phyloP scores from a whole-genome alignment of 1,139 yeast genomes.

The Candida mesenterica region DNA sequence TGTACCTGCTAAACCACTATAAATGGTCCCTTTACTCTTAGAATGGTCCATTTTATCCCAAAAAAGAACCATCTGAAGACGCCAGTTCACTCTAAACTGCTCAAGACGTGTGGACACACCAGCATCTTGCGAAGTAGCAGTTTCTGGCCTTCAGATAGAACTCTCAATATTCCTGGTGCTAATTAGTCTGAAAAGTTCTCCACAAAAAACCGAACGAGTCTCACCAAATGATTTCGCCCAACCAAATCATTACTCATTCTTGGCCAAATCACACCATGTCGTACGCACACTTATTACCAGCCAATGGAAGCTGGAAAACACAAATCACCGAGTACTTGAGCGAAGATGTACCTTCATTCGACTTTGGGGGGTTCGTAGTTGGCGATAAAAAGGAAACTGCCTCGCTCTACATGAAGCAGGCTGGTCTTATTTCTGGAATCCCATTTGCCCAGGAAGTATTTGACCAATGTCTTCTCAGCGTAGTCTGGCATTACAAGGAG shows the following conservation, averaged over 20 bases:
- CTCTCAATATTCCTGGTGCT: too few relatives aligned
- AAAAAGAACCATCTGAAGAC: too few relatives aligned
- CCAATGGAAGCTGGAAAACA: conserved; percentile 74
- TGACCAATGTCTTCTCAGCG: conserved; percentile 66
- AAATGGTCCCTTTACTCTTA: too few relatives aligned
- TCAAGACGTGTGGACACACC: too few relatives aligned
- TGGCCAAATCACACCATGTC: conserved; percentile 7
- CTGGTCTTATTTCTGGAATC: conserved; percentile 80
- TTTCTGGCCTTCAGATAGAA: too few relatives aligned
- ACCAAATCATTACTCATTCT: too few relatives aligned
- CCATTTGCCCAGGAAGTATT: conserved; percentile 90
- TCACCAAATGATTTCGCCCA: too few relatives aligned
- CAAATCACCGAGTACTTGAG: conserved; percentile 71
- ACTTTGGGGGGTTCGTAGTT: conserved; percentile 93
- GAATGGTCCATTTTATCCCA: too few relatives aligned
- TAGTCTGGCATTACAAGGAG: conserved; percentile 72
- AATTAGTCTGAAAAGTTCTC: too few relatives aligned
- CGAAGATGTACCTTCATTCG: conserved; percentile 93
- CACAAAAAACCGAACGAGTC: not conserved
- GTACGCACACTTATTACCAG: conserved; percentile 64
- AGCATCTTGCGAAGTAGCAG: too few relatives aligned
- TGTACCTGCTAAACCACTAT: too few relatives aligned
- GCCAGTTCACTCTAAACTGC: too few relatives aligned
- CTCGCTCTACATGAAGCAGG: conserved; percentile 75
- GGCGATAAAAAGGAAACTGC: conserved; percentile 73